Conservation (phyloP, 2,329 filamentous ascomycete species). For the Clarireedia hainanense region DNA sequence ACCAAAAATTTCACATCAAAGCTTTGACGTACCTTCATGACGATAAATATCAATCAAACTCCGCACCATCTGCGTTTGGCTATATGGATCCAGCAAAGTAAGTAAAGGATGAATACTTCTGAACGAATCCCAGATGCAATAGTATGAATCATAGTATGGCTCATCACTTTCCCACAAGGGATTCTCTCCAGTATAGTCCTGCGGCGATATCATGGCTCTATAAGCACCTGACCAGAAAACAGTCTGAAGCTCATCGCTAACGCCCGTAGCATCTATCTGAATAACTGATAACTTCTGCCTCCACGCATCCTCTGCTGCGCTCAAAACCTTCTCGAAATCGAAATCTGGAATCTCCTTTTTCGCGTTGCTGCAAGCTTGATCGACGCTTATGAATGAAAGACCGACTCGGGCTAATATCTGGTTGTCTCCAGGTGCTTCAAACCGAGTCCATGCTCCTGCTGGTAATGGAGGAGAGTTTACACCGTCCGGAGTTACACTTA, state of each 20-base stretch:
- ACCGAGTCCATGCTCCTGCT: slow-evolving; percentile 55
- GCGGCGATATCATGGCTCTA: slow-evolving; percentile 60
- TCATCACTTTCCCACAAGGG: slow-evolving; percentile 57
- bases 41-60: slow-evolving; percentile 65
- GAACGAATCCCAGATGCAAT: slow-evolving; percentile 66
- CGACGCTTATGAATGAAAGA: slow-evolving; percentile 59
- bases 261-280: slow-evolving; percentile 42
- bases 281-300: slow-evolving; percentile 52
- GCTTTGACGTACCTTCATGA: too few species aligned
- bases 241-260: slow-evolving; percentile 45
- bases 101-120: slow-evolving; percentile 62
- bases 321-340: slow-evolving; percentile 51
- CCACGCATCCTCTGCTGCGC: slow-evolving; percentile 50
- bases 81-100: slow-evolving; percentile 57
- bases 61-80: slow-evolving; percentile 61
- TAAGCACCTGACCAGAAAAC: slow-evolving; percentile 66
- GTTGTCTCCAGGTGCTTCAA: slow-evolving; percentile 37
- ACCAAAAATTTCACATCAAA: too few species aligned
- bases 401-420: slow-evolving; percentile 57
- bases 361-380: slow-evolving; percentile 59
- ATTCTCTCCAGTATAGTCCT: slow-evolving; percentile 69
- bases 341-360: slow-evolving; percentile 59
- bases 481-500: slow-evolving; percentile 40
- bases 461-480: slow-evolving; percentile 49
- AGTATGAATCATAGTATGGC: slow-evolving; percentile 70